These are phyloP conservation scores for Colletotrichum cordylinicola DNA, from an alignment of 2,329 filamentous ascomycete species.

Conservation along the genomic window DNA sequence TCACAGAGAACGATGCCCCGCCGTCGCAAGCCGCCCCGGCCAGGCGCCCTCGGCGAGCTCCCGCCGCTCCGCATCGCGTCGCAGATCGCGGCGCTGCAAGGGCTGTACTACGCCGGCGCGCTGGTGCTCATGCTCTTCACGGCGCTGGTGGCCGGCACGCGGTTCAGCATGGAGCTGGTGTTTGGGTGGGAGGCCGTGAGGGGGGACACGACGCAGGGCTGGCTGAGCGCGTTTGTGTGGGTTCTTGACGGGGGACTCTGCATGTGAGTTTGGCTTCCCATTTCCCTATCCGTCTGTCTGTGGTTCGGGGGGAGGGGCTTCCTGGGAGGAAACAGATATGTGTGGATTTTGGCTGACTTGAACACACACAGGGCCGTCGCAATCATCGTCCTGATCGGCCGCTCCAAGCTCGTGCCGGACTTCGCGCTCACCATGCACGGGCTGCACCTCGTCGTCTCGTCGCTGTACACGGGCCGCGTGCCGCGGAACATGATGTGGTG, in stretches of 20 bases:
- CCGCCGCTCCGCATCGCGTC: slow-evolving; percentile 64
- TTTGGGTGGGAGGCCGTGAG: slow-evolving; percentile 65
- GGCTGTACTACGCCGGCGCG: slow-evolving; percentile 58
- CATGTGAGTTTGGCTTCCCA: slow-evolving; percentile 42
- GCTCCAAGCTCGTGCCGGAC: slow-evolving; percentile 93
- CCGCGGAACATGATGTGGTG: slow-evolving; percentile 89
- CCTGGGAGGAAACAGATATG: neutral
- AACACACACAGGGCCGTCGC: slow-evolving; percentile 71
- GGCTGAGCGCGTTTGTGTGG: slow-evolving; percentile 65
- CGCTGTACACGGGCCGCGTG: slow-evolving; percentile 77
- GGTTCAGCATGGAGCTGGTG: slow-evolving; percentile 59
- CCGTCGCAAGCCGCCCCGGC: slow-evolving; percentile 61
- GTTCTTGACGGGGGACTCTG: slow-evolving; percentile 60
- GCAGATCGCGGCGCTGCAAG: slow-evolving; percentile 64
- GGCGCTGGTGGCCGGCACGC: slow-evolving; percentile 60
- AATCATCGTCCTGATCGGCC: slow-evolving; percentile 81
- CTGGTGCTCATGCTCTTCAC: slow-evolving; percentile 63
- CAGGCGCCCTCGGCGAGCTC: slow-evolving; percentile 66
- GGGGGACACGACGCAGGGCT: slow-evolving; percentile 67
- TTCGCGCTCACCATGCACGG: slow-evolving; percentile 90
- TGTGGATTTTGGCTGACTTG: neutral
- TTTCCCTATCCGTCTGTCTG: too few species aligned
- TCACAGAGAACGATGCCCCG: slow-evolving; percentile 51
- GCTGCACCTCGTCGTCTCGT: slow-evolving; percentile 79
- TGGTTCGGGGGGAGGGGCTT: too few species aligned